Percentiles rank a stretch among this genome's conserved stretches.
Evolutionary conservation across 2,329 filamentous ascomycete species (phyloP).

Genomic region (Colletotrichum camelliae): DNA sequence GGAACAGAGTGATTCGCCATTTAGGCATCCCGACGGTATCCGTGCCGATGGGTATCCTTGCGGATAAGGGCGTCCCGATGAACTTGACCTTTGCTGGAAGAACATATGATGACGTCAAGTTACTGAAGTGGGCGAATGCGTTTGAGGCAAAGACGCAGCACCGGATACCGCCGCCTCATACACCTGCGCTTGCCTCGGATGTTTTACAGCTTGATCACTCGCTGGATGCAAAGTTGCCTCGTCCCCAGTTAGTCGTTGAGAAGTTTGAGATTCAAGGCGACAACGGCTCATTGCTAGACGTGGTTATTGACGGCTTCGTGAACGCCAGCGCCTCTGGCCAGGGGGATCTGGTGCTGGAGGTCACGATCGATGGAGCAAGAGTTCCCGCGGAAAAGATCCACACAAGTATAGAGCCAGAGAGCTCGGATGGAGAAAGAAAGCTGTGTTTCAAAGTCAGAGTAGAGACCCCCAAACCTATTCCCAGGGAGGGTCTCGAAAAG

Average conservation of each 20-base stretch:
- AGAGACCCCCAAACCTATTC: not conserved
- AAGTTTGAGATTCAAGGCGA: not conserved
- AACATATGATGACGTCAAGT: not conserved
- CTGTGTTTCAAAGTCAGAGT: not conserved
- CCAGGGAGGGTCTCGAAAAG: not conserved
- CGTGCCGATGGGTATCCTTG: not conserved
- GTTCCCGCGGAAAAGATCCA: rapidly evolving
- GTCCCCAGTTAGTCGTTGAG: not conserved
- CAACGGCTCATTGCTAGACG: rapidly evolving
- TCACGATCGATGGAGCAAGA: not conserved
- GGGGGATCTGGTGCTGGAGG: rapidly evolving
- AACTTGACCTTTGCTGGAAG: not conserved
- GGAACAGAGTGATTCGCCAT: not conserved
- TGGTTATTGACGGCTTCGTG: not conserved
- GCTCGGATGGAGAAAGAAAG: not conserved
- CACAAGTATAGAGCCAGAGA: not conserved
- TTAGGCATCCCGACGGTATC: not conserved
- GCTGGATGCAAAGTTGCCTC: rapidly evolving
- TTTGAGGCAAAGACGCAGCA: not conserved
- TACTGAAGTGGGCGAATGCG: not conserved
- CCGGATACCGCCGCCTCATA: not conserved
- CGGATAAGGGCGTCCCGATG: not conserved
- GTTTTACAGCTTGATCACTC: rapidly evolving
- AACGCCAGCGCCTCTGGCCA: rapidly evolving
- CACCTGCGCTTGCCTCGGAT: not conserved